Evolutionary conservation across 78 protist species (phyloP), one percentile per base, ranked within the genome.

Genomic region (Cyanophora paradoxa): DNA sequence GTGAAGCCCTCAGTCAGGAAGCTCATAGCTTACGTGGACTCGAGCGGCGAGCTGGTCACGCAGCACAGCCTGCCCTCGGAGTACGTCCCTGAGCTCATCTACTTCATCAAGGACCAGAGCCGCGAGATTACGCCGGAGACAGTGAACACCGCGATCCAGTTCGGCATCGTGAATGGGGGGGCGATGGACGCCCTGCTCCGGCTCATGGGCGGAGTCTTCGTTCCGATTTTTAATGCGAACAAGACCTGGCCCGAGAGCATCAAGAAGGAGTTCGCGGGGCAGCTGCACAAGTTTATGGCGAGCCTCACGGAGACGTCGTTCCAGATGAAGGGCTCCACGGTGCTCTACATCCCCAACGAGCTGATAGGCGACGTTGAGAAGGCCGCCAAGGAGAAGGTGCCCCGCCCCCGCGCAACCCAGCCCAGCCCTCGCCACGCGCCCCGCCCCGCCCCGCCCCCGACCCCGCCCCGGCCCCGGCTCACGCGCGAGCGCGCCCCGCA

Each of bases 271-370:
- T 86, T 89, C 39, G 0, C 77, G 5, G 83, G 67, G 0, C 76
- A 81, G 58, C 19, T 83, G 63, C 91, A 92, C 82, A 71, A 70
- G 65, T 92, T 86, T 68, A 72, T 92, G 84, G 92, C 96, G 6
- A 19, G 31, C 5, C 73, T 93, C 40, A 89, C 93, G 2, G 94
- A 93, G 57, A 80, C 72, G 1, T 72, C 86, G 28, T 34, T 77
- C 54, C 61, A 76, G 8, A 20, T 72, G 7, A 5, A 71, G 3
- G 89, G 88, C 7, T 36, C 10, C 40, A 93, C 97, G 16, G 84
- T 85, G 20, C 77, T 93, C 2, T 93, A 87, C 76, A 82, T 93
- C 7, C 97, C 97, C 13, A 1, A 24, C 2, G 90, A 85, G 64
- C 63, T 65, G 16, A 8, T 69, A 16, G 13, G 48, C 6, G 59